phyloP scores from a whole-genome alignment of 352 stramenopile genomes.

The Phytopythium vexans region DNA sequence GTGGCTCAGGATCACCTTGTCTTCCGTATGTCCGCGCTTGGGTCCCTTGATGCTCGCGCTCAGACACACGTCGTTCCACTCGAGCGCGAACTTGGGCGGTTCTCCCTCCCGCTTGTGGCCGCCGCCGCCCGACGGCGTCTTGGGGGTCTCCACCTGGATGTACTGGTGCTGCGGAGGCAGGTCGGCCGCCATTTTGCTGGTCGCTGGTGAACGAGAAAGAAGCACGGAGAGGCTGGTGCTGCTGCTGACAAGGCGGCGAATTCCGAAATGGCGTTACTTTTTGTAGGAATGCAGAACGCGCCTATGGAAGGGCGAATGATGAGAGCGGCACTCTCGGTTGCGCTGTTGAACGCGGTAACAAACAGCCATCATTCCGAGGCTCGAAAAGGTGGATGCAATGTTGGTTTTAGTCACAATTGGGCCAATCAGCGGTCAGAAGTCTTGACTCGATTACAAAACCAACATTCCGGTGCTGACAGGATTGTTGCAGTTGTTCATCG shows the following conservation, averaged over 20 bases:
- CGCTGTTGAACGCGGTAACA: too few relatives aligned
- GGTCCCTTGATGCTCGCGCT: slow-evolving; percentile 11
- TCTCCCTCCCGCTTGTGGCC: not conserved
- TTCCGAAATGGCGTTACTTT: too few relatives aligned
- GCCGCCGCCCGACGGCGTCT: not conserved
- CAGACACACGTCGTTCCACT: slow-evolving; percentile 30
- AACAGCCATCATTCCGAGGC: too few relatives aligned
- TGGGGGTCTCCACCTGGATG: slow-evolving; percentile 11
- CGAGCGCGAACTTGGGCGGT: slow-evolving; percentile 11
- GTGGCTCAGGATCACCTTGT: slow-evolving; percentile 41
- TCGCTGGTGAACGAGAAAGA: too few relatives aligned
- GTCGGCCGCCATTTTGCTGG: not conserved
- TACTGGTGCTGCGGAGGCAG: slow-evolving; percentile 5
- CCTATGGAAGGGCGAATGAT: too few relatives aligned
- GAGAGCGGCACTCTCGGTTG: too few relatives aligned
- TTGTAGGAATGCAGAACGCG: too few relatives aligned
- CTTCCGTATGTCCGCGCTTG: slow-evolving; percentile 18
- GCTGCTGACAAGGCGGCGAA: too few relatives aligned
- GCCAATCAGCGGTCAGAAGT: too few relatives aligned
- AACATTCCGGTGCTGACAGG: not conserved
- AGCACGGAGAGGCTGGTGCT: too few relatives aligned
- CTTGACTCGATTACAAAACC: not conserved
- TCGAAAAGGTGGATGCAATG: too few relatives aligned
- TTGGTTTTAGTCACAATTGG: too few relatives aligned
- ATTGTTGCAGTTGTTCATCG: not conserved